Evolutionary conservation across 1,139 yeast genomes (phyloP), one percentile per base, ranked within the genome.

Genomic region (Debaryomyces coudertii): DNA sequence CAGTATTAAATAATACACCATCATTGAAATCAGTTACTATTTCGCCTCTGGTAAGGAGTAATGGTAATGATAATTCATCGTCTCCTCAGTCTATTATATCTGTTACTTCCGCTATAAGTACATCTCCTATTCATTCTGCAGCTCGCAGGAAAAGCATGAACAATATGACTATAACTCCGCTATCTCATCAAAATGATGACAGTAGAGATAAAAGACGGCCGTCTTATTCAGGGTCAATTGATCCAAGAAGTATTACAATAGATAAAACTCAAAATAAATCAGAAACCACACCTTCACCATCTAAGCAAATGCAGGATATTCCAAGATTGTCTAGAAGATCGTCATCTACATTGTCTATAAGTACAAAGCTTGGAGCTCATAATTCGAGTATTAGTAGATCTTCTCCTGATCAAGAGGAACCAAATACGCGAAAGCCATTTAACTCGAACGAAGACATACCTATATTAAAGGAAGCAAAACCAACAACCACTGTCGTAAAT

Each of bases 21-120:
- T 69, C 75, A 2, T 53, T 71, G 23, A 71, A 71, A 46, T 68
- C 76, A 8, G 61, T 71, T 27, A 69, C 76, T 2, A 71, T 71
- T 5, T 70, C 76, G 4, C 76, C 77, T 3, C 69, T 72, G 31
- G 53, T 64, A 2, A 52, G 73, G 41, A 49, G 46, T 29, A 47
- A 43, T 28, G 44, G 47, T 18, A 51, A 47, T 11, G 54, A 45
- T 7, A 50, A 47, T 15, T 53, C 60, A 4, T 23, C 42, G 1
- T 61, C 65, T 9, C 65, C 66, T 8, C 60, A 53, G 36, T 60
- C 65, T 7, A 45, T 48, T 4, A 24, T 51, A 7, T 60, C 65
- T 1, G 39, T 49, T 11, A 45, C 22, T n/a, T 51, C 57, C 1
- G 36, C 46, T 28, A 45, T 37, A 9, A 41, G 43, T 18, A 44